These are phyloP conservation scores for Ogataea corticis DNA, from an alignment of 805 yeast species.

Conservation along the genomic window DNA sequence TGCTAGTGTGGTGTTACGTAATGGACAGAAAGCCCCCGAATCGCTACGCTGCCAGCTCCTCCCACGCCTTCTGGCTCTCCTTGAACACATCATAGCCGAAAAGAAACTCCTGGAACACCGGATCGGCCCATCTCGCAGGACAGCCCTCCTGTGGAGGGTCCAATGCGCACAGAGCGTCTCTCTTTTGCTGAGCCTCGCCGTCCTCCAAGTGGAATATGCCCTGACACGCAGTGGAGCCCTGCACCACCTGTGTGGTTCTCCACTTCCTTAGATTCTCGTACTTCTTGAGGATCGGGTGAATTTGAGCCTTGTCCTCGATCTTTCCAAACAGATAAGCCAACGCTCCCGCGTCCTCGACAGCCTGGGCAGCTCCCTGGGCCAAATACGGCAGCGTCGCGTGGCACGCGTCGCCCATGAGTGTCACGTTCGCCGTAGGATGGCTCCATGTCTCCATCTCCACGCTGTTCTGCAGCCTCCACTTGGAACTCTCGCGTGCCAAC, in stretches of 20 bases:
- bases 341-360: slow-evolving; percentile 20
- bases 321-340: slow-evolving; percentile 18
- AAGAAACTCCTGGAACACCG: slow-evolving; percentile 17
- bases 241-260: slow-evolving; percentile 16
- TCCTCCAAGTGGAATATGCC: slow-evolving; percentile 18
- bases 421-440: slow-evolving; percentile 12
- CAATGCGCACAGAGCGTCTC: slow-evolving; percentile 15
- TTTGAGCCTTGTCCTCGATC: slow-evolving; percentile 10
- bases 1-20: neutral
- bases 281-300: slow-evolving; percentile 7
- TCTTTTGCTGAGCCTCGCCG: slow-evolving; percentile 12
- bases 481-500: slow-evolving; percentile 10
- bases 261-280: slow-evolving; percentile 16
- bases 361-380: slow-evolving; percentile 24
- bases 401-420: slow-evolving; percentile 20
- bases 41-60: neutral
- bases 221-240: slow-evolving; percentile 18
- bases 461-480: slow-evolving; percentile 18
- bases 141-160: slow-evolving; percentile 17
- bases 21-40: no score
- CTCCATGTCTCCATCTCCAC: slow-evolving; percentile 16
- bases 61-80: slow-evolving; percentile 13
- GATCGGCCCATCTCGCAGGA: slow-evolving; percentile 21
- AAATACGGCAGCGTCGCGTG: slow-evolving; percentile 21
- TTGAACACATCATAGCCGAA: slow-evolving; percentile 19